Base-by-base conservation (phyloP, 768 basidiomycete species). In the Clavulina sp. region DNA sequence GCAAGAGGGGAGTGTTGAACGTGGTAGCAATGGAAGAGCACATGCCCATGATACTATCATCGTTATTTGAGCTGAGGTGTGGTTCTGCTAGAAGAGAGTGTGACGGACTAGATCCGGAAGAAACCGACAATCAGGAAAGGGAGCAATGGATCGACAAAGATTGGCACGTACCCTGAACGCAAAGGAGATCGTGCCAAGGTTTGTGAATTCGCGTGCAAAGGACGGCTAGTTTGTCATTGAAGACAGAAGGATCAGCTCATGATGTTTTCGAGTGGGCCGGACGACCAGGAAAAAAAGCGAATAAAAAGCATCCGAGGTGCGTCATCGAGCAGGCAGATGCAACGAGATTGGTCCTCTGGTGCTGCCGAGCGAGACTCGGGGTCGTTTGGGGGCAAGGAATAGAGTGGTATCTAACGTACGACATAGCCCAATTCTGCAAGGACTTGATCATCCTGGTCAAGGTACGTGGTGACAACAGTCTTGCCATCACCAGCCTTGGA, bases 1-100 rank as follows among this genome's bases (percentile, higher is more conserved):
- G 26, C 16, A 28, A 9, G 43, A 46, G 24, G 9, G 43, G 43
- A 46, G 43, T 46, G 43, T 46, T 46, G 24, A 46, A 46, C 26
- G 43, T 46, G 16, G 53, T 56, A 1, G 55, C 55, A 6, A 56
- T 56, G 13, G 55, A 56, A 19, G 54, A 55, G 46, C 55, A 56
- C 54, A 56, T 50, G 6, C 55, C 54, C 54, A 55, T 55, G 36
- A 55, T 56, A 30, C 38, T 33, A 2, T 31, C 7, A 49, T 49
- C 7, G 34, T 38, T 19, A 38, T 7, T 7, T 19, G 9, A 7
- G 9, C 7, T 7, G 34, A 7, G 9, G 7, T 38, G 7, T 38
- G 9, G 34, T 19, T 38, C 34, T 38, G 34, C 34, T 38, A 7
- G 34, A 7, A 38, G 34, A 38, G 9, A 38, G 19, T 19, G 19